Percentiles rank a stretch among this genome's conserved stretches.
These are phyloP conservation scores for Tripidium arundinaceum DNA, from an alignment of 202 grass and related monocot genomes.

Conservation along the genomic window DNA sequence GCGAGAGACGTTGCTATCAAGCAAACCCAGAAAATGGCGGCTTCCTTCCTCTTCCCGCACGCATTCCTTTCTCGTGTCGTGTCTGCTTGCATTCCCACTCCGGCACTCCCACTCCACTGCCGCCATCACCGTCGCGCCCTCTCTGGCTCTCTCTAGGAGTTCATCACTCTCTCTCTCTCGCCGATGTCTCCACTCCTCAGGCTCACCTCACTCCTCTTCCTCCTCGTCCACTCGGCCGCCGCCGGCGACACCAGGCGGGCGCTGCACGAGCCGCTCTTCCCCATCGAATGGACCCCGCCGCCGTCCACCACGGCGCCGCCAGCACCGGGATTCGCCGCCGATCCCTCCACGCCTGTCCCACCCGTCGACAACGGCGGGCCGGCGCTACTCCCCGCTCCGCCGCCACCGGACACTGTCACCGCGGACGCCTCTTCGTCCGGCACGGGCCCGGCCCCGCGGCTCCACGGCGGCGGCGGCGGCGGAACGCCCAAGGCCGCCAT, in stretches of 20 bases:
- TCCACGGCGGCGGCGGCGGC: background rate
- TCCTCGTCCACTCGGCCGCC: background rate
- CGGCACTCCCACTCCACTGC: background rate
- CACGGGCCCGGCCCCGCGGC: slow-evolving; percentile 10
- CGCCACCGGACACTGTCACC: slow-evolving; percentile 32
- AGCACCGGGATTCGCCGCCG: slow-evolving; percentile 36
- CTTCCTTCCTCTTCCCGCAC: slow-evolving; percentile 24
- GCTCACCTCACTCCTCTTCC: background rate
- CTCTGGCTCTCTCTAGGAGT: background rate
- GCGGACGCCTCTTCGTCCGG: slow-evolving; percentile 38
- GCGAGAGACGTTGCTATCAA: background rate
- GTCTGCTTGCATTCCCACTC: no score
- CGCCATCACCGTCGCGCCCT: background rate
- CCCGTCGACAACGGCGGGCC: slow-evolving; percentile 34
- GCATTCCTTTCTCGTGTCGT: background rate
- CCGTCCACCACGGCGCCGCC: slow-evolving; percentile 41
- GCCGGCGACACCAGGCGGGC: slow-evolving; percentile 29
- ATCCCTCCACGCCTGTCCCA: slow-evolving; percentile 44
- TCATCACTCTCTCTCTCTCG: background rate
- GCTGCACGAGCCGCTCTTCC: slow-evolving; percentile 84
- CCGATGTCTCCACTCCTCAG: background rate
- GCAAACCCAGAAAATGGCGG: slow-evolving; percentile 32
- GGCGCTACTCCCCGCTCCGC: slow-evolving; percentile 38
- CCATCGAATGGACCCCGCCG: slow-evolving; percentile 87
- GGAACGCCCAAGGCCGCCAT: slow-evolving; percentile 37